Percentiles rank a stretch among this genome's conserved stretches.
phyloP scores from a whole-genome alignment of 371 early-diverging fungal species.

The Haplosporangium sp. region DNA sequence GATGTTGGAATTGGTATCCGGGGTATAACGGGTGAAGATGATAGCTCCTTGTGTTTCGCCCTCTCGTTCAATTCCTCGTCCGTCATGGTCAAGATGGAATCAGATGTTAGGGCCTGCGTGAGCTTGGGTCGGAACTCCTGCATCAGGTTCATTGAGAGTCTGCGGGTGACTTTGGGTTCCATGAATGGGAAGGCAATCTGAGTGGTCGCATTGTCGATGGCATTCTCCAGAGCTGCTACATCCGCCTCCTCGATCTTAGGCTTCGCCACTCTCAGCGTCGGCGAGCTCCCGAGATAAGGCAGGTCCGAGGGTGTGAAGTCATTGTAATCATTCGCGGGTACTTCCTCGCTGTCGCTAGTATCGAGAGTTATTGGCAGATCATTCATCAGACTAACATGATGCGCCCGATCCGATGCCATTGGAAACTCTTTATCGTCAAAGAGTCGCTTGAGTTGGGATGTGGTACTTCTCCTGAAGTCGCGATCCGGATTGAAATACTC shows the following conservation, averaged over 20 bases:
- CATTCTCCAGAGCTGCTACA: slow-evolving; percentile 52
- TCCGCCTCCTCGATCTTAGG: slow-evolving; percentile 43
- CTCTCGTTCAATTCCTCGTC: slow-evolving; percentile 26
- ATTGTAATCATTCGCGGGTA: slow-evolving; percentile 16
- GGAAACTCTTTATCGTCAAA: slow-evolving; percentile 67
- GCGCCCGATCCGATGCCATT: slow-evolving; percentile 40
- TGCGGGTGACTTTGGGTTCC: slow-evolving; percentile 64
- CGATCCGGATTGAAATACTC: slow-evolving; percentile 81
- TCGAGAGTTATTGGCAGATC: slow-evolving; percentile 55
- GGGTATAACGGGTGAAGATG: slow-evolving; percentile 14
- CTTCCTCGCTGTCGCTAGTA: slow-evolving; percentile 19
- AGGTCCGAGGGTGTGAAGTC: slow-evolving; percentile 27
- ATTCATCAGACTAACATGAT: slow-evolving; percentile 39
- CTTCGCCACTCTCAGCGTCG: slow-evolving; percentile 32
- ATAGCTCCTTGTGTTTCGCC: slow-evolving; percentile 17
- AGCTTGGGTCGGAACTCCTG: slow-evolving; percentile 57
- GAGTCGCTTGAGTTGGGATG: slow-evolving; percentile 71
- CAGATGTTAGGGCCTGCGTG: slow-evolving; percentile 36
- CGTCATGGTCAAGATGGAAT: slow-evolving; percentile 40
- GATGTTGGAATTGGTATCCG: slow-evolving; percentile 28
- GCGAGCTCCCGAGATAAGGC: slow-evolving; percentile 45
- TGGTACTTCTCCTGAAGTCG: slow-evolving; percentile 73
- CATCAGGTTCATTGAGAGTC: slow-evolving; percentile 73
- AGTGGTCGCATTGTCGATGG: slow-evolving; percentile 46
- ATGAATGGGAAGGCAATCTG: slow-evolving; percentile 56